Conservation (phyloP, 495 filamentous ascomycete species). For the Lasiosphaeria hispida region DNA sequence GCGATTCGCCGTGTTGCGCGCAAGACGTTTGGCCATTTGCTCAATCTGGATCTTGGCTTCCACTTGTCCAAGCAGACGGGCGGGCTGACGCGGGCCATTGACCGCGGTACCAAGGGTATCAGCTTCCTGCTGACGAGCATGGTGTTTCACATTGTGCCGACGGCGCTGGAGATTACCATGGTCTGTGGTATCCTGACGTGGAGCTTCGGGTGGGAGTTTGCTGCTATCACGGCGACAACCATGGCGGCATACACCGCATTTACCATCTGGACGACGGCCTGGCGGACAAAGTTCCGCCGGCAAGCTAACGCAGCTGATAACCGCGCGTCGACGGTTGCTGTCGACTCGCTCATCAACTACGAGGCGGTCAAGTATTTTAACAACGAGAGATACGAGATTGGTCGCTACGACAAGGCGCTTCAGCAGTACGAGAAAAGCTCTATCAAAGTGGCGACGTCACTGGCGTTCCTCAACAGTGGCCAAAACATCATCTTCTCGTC, state of each 20-base stretch:
- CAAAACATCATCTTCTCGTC: conserved; percentile 97
- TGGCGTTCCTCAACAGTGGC: conserved; percentile 93
- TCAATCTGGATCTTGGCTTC: conserved; percentile 88
- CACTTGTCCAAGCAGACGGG: conserved; percentile 93
- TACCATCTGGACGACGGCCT: conserved; percentile 91
- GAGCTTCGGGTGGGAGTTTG: conserved; percentile 89
- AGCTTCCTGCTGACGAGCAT: conserved; percentile 95
- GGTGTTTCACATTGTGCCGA: conserved; percentile 97
- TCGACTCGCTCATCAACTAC: conserved; percentile 96
- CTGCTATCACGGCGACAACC: conserved; percentile 82
- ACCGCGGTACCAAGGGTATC: conserved; percentile 96
- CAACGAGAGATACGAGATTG: conserved; percentile 92
- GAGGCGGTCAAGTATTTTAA: conserved; percentile 99
- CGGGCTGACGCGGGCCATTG: conserved; percentile 89
- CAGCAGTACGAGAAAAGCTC: conserved; percentile 86
- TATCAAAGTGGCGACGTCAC: conserved; percentile 92
- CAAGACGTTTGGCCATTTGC: conserved; percentile 87
- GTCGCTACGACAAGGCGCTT: conserved; percentile 84
- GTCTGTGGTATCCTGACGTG: conserved; percentile 94
- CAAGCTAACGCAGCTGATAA: conserved; percentile 96
- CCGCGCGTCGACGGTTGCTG: conserved; percentile 88
- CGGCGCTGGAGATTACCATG: conserved; percentile 88
- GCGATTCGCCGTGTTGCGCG: conserved; percentile 87
- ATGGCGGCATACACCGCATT: conserved; percentile 94
- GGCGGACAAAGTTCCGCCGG: conserved; percentile 93